These are phyloP conservation scores for Fusarium torreyae DNA, from an alignment of 2,329 filamentous ascomycete species.

Conservation along the genomic window DNA sequence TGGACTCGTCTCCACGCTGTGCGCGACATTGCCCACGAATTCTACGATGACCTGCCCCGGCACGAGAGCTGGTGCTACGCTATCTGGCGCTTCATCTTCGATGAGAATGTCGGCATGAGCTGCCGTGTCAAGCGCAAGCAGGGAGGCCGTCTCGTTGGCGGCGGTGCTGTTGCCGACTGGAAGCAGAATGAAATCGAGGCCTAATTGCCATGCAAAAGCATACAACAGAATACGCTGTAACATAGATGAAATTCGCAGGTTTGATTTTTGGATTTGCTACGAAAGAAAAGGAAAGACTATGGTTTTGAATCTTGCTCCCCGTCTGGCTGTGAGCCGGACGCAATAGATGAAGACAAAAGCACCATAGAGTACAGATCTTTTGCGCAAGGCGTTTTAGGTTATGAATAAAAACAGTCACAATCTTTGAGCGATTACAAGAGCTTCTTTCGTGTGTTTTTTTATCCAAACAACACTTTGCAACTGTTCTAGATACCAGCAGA, in stretches of 20 bases:
- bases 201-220: conserved; percentile 53
- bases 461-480: too few species aligned
- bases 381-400: conserved; percentile 37
- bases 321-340: not conserved
- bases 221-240: conserved; percentile 6
- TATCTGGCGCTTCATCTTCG: conserved; percentile 95
- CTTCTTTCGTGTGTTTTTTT: too few species aligned
- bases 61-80: conserved; percentile 94
- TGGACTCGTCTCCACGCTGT: conserved; percentile 90
- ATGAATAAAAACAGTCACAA: conserved; percentile 20
- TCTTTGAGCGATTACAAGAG: conserved; percentile 1
- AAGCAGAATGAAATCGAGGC: conserved; percentile 79
- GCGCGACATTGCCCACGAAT: conserved; percentile 86
- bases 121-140: conserved; percentile 94
- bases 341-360: conserved; percentile 9
- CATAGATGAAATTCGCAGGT: conserved; percentile 15
- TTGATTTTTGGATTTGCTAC: conserved; percentile 1
- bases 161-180: conserved; percentile 65
- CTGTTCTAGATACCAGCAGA: not conserved
- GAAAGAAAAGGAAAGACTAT: not conserved
- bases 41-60: conserved; percentile 88
- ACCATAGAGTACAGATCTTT: conserved; percentile 21
- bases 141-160: conserved; percentile 75
- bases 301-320: not conserved
- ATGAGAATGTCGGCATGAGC: conserved; percentile 89